Evolutionary conservation across 257 asterid species (phyloP).

Genomic region (Solanum tacnaense): DNA sequence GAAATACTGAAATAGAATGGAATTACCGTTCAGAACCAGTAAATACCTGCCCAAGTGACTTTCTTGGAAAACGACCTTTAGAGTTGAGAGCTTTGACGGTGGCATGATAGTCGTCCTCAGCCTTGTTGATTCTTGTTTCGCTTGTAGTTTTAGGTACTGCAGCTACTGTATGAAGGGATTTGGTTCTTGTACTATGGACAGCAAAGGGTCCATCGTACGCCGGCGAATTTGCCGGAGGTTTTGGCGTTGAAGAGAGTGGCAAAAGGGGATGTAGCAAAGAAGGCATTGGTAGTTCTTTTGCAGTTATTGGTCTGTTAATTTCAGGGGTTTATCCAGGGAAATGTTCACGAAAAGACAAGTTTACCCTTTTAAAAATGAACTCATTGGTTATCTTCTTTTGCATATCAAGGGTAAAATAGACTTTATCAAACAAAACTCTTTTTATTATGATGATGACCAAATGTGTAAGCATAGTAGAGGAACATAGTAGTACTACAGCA

Average conservation of each 20-base stretch:
- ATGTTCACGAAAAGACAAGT: background rate
- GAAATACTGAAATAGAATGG: background rate
- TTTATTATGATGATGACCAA: background rate
- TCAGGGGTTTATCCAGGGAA: background rate
- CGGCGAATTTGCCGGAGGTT: conserved; percentile 8
- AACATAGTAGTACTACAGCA: background rate
- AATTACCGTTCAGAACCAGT: background rate
- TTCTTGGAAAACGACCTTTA: conserved; percentile 83
- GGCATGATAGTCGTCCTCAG: conserved; percentile 69
- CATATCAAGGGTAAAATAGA: background rate
- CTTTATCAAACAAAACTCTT: background rate
- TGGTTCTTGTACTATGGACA: background rate
- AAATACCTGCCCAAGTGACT: conserved; percentile 84
- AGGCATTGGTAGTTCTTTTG: conserved; percentile 17
- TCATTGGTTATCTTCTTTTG: background rate
- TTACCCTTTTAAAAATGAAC: background rate
- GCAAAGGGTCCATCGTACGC: conserved; percentile 7
- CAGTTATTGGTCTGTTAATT: background rate
- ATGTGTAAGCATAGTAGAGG: background rate
- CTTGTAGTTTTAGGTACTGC: conserved; percentile 4
- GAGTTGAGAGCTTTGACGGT: conserved; percentile 94
- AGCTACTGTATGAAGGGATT: background rate
- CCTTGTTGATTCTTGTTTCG: conserved; percentile 23
- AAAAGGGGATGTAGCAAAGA: conserved; percentile 15
- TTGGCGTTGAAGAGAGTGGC: conserved; percentile 11